phyloP scores from a whole-genome alignment of 225 moss, liverwort and hornwort genomes.

The Anthoceros angustus region DNA sequence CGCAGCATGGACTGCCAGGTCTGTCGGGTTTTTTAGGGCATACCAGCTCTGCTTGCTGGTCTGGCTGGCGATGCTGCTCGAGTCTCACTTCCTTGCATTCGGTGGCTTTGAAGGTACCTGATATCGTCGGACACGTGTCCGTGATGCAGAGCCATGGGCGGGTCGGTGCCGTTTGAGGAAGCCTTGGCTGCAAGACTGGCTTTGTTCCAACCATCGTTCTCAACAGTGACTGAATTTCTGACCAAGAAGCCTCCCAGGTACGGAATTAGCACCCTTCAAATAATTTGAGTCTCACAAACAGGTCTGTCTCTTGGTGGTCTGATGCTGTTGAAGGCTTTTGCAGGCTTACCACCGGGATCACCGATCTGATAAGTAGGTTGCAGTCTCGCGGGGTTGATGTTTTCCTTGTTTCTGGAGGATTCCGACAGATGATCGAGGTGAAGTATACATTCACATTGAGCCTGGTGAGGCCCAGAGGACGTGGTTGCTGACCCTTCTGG shows the following conservation, averaged over 20 bases:
- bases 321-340: slow-evolving; percentile 15
- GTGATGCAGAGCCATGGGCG: slow-evolving; percentile 67
- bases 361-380: slow-evolving; percentile 37
- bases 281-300: background rate
- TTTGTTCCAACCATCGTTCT: slow-evolving; percentile 52
- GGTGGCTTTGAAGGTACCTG: background rate
- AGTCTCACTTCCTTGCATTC: background rate
- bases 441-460: background rate
- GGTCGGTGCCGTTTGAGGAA: slow-evolving; percentile 58
- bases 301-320: background rate
- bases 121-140: background rate
- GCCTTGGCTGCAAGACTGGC: slow-evolving; percentile 63
- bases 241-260: slow-evolving; percentile 53
- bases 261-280: background rate
- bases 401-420: slow-evolving; percentile 78
- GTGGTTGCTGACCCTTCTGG: background rate
- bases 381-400: slow-evolving; percentile 54
- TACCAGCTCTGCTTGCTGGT: background rate
- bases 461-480: background rate
- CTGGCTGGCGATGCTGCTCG: background rate
- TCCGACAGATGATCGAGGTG: slow-evolving; percentile 89
- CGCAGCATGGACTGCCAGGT: slow-evolving; percentile 82
- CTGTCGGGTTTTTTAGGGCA: slow-evolving; percentile 7
- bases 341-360: slow-evolving; percentile 62
- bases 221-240: slow-evolving; percentile 36